Conservation (phyloP, 1,284 basidiomycete genomes). For the Ceratobasidium sp. region DNA sequence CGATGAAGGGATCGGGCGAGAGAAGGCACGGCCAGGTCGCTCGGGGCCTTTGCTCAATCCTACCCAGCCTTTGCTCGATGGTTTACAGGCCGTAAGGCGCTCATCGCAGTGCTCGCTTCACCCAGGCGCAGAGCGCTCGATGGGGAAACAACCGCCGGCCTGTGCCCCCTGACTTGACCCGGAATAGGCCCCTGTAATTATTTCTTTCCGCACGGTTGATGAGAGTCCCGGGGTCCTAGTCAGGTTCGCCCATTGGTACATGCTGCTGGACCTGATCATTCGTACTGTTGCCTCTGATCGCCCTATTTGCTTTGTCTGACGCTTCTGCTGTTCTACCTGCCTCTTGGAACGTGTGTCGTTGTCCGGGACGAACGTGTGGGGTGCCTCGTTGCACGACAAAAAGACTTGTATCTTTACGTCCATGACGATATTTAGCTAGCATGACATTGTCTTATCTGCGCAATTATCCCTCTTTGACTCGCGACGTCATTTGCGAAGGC, state of each 20-base stretch:
- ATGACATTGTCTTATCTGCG: neutral
- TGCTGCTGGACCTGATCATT: neutral
- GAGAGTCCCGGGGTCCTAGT: conserved; percentile 23
- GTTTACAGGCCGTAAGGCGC: neutral
- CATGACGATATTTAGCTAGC: neutral
- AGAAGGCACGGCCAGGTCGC: neutral
- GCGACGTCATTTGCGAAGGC: too few species aligned
- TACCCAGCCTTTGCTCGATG: too few species aligned
- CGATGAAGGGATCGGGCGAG: conserved; percentile 4
- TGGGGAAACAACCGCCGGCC: neutral
- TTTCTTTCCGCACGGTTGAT: conserved; percentile 14
- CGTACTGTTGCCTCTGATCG: neutral
- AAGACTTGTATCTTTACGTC: neutral
- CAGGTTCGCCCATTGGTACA: neutral
- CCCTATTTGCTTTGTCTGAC: neutral
- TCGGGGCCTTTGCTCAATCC: too few species aligned
- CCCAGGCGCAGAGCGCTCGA: neutral
- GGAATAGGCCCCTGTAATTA: neutral
- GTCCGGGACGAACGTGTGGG: too few species aligned
- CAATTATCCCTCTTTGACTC: too few species aligned
- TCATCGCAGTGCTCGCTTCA: neutral
- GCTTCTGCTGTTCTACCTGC: neutral
- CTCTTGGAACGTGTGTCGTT: too few species aligned
- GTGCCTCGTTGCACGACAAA: neutral
- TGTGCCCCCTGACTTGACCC: neutral